phyloP scores from a whole-genome alignment of 495 filamentous ascomycete species.

The Aspergillus cristatus region DNA sequence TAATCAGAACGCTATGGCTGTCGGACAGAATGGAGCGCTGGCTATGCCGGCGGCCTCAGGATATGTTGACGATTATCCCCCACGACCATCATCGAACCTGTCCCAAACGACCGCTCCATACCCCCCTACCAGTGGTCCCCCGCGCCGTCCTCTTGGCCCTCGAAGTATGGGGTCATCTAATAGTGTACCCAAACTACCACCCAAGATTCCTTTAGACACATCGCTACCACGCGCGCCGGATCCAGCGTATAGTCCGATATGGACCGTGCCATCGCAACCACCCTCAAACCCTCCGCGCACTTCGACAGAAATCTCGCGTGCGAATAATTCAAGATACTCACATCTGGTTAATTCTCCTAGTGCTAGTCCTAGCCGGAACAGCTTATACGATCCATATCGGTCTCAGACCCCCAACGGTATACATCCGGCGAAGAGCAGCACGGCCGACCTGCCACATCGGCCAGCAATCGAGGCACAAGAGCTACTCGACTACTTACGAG shows the following conservation, averaged over 20 bases:
- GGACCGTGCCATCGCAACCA: slow-evolving; percentile 32
- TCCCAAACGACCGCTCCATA: slow-evolving; percentile 9
- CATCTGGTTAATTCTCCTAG: slow-evolving; percentile 28
- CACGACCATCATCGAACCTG: slow-evolving; percentile 16
- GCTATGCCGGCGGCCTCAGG: slow-evolving; percentile 26
- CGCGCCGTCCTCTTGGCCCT: slow-evolving; percentile 40
- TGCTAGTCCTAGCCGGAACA: slow-evolving; percentile 27
- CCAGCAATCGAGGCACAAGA: slow-evolving; percentile 55
- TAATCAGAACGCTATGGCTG: background rate
- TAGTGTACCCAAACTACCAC: slow-evolving; percentile 36
- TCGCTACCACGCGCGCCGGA: slow-evolving; percentile 70
- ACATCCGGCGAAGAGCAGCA: slow-evolving; percentile 26
- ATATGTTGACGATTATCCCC: slow-evolving; percentile 20
- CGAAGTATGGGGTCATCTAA: slow-evolving; percentile 46
- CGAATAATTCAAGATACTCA: slow-evolving; percentile 29
- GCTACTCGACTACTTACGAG: slow-evolving; percentile 55
- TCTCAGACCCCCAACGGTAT: slow-evolving; percentile 36
- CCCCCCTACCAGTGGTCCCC: slow-evolving; percentile 16
- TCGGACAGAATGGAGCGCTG: slow-evolving; percentile 19
- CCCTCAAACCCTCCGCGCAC: slow-evolving; percentile 42
- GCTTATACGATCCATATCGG: slow-evolving; percentile 31
- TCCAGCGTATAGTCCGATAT: slow-evolving; percentile 73
- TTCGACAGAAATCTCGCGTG: slow-evolving; percentile 32
- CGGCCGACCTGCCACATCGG: slow-evolving; percentile 48
- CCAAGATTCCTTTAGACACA: slow-evolving; percentile 47